Conservation (phyloP, 139 green algal species). For the Picochlorum sp. region DNA sequence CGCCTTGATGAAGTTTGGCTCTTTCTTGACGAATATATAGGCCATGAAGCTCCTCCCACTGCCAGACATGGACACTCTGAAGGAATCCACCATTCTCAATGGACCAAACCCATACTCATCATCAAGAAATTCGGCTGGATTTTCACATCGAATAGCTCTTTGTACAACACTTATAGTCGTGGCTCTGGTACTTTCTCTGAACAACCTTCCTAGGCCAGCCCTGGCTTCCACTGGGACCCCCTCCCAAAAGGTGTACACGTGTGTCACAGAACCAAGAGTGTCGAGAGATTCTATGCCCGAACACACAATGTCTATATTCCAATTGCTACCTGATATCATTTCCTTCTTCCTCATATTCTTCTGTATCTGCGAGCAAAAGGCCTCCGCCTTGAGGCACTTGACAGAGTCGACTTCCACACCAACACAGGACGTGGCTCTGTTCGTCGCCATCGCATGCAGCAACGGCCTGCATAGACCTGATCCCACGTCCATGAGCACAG, state of each 20-base stretch:
- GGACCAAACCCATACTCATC: conserved; percentile 59
- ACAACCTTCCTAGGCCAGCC: conserved; percentile 70
- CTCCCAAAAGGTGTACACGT: conserved; percentile 94
- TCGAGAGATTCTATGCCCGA: conserved; percentile 30
- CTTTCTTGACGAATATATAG: conserved; percentile 63
- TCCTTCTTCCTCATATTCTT: conserved; percentile 24
- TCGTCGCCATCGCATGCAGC: conserved; percentile 62
- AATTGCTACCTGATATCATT: not conserved
- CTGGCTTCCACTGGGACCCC: conserved; percentile 64
- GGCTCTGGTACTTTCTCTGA: conserved; percentile 41
- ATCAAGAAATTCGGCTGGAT: conserved; percentile 56
- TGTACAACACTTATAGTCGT: conserved; percentile 76
- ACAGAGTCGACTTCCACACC: conserved; percentile 78
- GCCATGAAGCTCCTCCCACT: conserved; percentile 70
- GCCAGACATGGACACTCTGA: conserved; percentile 75
- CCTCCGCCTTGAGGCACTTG: conserved; percentile 75
- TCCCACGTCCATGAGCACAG: conserved; percentile 74
- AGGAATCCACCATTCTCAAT: conserved; percentile 56
- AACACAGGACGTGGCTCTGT: conserved; percentile 30
- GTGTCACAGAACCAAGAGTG: conserved; percentile 62
- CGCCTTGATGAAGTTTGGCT: not conserved
- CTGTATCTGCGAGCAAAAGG: conserved; percentile 50
- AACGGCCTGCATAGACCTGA: conserved; percentile 79
- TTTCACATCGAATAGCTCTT: conserved; percentile 43
- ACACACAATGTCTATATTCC: not conserved